Evolutionary conservation across 345 rosid genomes (phyloP), one percentile per base, ranked within the genome.

Genomic region (Camelina neglecta): DNA sequence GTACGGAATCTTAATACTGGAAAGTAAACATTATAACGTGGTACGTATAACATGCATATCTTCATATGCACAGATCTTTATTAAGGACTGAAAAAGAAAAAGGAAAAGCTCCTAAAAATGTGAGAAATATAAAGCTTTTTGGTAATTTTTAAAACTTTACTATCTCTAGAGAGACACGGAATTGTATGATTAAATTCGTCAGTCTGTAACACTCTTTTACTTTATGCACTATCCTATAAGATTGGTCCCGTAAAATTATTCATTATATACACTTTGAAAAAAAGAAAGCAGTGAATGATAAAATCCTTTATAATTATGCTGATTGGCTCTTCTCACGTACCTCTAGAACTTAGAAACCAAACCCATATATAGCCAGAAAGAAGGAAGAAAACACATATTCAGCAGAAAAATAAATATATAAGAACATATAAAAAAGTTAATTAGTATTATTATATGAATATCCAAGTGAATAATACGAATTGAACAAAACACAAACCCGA

Each of bases 101-200:
- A 78, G 71, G 8, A 21, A 72, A 78, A 72, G 77, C 81, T 51
- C 77, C 77, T 72, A n/a, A 72, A 78, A 78, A 78, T 78, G 73
- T 42, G 81, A 78, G 81, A 72, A 42, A 41, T 51, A 26, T 66
- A 31, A 66, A 66, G 69, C 77, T 72, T 78, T 77, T 65, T 72
- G 69, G 74, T 49, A 60, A 72, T 26, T 72, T 29, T 67, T 4
- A 42, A n/a, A 60, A 78, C 67, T 71, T 57, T 71, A 24, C 77
- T 59, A 77, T 55, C 70, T 69, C 68, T 59, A 56, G 75, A 72
- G 69, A 44, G 77, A 78, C 77, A 72, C 81, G 73, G 81, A 78
- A 78, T 72, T 67, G 64, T 60, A 78, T 78, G 81, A 72, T 78
- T 58, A 78, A 66, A 60, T 51, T 72, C 53, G 36, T 78, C 59